Evolutionary conservation across 495 filamentous ascomycete genomes (phyloP), one percentile per base, ranked within the genome.

Genomic region (Darksidea phi): DNA sequence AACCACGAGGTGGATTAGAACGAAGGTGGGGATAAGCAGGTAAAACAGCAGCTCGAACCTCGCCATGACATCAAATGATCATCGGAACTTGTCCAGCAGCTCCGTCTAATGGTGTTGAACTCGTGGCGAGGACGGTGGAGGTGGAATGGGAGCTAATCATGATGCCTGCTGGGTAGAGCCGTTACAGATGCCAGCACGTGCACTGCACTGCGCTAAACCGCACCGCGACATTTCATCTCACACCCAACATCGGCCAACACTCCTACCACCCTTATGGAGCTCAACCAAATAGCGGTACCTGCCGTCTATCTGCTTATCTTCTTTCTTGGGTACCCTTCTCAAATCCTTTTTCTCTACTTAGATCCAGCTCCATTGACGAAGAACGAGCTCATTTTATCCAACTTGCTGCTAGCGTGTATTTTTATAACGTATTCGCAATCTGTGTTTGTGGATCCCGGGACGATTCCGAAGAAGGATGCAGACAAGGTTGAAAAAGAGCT

Each of bases 251-350:
- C 23, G 20, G n/a, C 15, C 21, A 26, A 43, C 26, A 42, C 42
- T 25, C 32, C n/a, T 23, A 36, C 26, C 45, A 18, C 23, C 26
- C 25, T 18, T 13, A 70, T 70, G 68, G 57, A 64, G 42, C 41
- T 62, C 2, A 36, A 53, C 4, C 34, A 28, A 6, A 61, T 75
- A 6, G 72, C 71, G 11, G 65, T 90, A 3, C 88, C 88, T 17
- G 78, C 75, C n/a, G 88, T 89, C 37, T 85, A 76, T 48, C 11
- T 76, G 4, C 76, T 96, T 28, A 89, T 96, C 64, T 72, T 73
- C 63, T 92, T 95, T 68, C 85, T 96, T 6, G 83, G 87, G 34
- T 97, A 93, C 78, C 80, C 81, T 17, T 91, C 93, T 0, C 94
- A 97, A 73, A 82, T 80, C 66, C 82, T 96, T 48, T 93, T 98